These are phyloP conservation scores for Raffaelea ambrosiae DNA, from an alignment of 2,329 filamentous ascomycete genomes.

Conservation along the genomic window DNA sequence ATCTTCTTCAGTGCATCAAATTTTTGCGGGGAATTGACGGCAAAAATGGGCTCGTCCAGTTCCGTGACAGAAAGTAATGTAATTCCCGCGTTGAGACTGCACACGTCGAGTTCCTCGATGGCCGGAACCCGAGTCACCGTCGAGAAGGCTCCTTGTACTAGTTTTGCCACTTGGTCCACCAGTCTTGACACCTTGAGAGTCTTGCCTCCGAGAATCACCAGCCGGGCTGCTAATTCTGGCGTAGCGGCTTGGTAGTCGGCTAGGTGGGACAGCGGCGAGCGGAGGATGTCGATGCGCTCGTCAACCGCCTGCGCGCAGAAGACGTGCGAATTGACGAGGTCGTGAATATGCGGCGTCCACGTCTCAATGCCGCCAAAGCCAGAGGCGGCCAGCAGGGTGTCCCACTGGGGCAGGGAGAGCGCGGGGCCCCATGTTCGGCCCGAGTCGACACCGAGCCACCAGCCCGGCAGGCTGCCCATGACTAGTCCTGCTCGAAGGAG, in stretches of 20 bases:
- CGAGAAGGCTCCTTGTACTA: neutral
- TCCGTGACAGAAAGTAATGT: slow-evolving; percentile 11
- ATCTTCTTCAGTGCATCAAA: neutral
- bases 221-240: no score
- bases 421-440: slow-evolving; percentile 8
- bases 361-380: slow-evolving; percentile 18
- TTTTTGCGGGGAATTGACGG: neutral
- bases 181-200: neutral
- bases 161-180: neutral
- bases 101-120: neutral
- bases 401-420: slow-evolving; percentile 13
- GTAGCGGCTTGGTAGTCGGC: neutral
- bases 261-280: slow-evolving; percentile 9
- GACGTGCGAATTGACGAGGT: slow-evolving; percentile 5
- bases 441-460: slow-evolving; percentile 13
- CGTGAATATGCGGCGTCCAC: neutral
- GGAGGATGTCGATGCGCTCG: slow-evolving; percentile 12
- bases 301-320: slow-evolving; percentile 17
- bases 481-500: slow-evolving; percentile 15
- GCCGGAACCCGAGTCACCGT: neutral
- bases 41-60: slow-evolving; percentile 19
- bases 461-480: slow-evolving; percentile 12
- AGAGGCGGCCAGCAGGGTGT: slow-evolving; percentile 11
- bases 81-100: neutral
- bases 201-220: slow-evolving; percentile 15